Base-by-base conservation (phyloP, 345 rosid species). In the Citrus glauca region DNA sequence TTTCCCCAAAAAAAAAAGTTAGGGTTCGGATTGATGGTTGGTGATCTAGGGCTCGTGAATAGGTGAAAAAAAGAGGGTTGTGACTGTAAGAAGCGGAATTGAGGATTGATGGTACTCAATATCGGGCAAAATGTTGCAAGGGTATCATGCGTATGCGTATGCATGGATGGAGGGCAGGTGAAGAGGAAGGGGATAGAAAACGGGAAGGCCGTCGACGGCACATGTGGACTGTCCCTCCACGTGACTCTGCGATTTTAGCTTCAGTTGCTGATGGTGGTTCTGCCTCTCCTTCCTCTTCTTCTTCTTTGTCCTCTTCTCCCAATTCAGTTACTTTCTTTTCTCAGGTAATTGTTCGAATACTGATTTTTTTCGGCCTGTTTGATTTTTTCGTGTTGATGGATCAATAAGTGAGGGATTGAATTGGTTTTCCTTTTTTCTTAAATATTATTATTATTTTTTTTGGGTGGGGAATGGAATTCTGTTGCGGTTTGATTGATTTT, bases 191-290 rank as follows among this genome's bases (percentile, higher is more conserved):
- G 83, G 84, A 83, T 87, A 83, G 81, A 77, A 75, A 84, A 77
- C 84, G 85, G 69, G 79, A 80, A 77, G 57, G 57, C 17, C 57
- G 68, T 69, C 76, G 82, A n/a, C 89, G 80, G 92, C 92, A 84
- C 85, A 90, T 90, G 92, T 88, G 88, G 84, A 83, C 82, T 66
- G 81, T 84, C 86, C 84, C 90, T 76, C 80, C 85, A 75, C 90
- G 89, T 89, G 83, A 72, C 82, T 88, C 88, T 80, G 78, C 79
- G 84, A 82, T 75, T 79, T 65, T 65, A 75, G 50, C 69, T 65
- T 57, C 78, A 42, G 42, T 40, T 74, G 88, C 76, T 82, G 81
- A 59, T 80, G 84, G 60, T 81, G 86, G 70, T 66, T 66, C 81
- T 84, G 85, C 85, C n/a, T 87, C 78, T 78, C 75, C 83, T 64